Evolutionary conservation across 2,329 filamentous ascomycete species (phyloP).

Genomic region (Pseudogymnoascus sp.): DNA sequence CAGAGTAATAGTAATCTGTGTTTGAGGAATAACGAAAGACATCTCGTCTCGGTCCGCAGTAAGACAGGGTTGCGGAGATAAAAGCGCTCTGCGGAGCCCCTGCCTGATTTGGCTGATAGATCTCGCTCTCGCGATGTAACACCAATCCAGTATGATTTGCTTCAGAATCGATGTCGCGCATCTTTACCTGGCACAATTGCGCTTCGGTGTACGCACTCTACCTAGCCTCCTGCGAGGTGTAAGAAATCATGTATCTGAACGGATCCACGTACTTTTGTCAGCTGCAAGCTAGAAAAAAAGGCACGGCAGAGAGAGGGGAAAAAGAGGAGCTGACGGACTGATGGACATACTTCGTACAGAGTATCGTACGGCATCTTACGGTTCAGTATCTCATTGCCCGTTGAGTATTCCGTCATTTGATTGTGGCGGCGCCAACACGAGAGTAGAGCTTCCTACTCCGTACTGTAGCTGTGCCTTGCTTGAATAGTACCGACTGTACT

Average conservation of each 20-base stretch:
- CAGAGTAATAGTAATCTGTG: neutral
- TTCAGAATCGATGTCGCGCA: conserved; percentile 2
- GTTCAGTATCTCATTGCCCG: neutral
- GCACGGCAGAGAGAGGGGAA: neutral
- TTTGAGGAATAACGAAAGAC: neutral
- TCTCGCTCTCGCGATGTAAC: neutral
- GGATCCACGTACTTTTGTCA: neutral
- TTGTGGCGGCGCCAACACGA: conserved; percentile 5
- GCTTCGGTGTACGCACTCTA: conserved; percentile 2
- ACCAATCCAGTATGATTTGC: neutral
- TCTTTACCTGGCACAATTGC: neutral
- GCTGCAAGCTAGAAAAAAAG: neutral
- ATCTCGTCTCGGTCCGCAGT: conserved; percentile 2
- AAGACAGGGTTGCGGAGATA: conserved; percentile 5
- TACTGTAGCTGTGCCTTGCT: neutral
- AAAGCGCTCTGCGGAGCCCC: neutral
- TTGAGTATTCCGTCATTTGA: conserved; percentile 2
- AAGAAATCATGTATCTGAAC: neutral
- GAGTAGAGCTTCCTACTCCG: neutral
- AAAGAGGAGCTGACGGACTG: conserved; percentile 3
- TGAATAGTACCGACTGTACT: neutral
- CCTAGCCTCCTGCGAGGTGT: conserved; percentile 1
- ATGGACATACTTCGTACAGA: neutral
- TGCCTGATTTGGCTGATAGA: neutral
- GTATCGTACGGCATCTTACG: neutral